Evolutionary conservation across 805 yeast genomes (phyloP), one percentile per base, ranked within the genome.

Genomic region (Candida montana): DNA sequence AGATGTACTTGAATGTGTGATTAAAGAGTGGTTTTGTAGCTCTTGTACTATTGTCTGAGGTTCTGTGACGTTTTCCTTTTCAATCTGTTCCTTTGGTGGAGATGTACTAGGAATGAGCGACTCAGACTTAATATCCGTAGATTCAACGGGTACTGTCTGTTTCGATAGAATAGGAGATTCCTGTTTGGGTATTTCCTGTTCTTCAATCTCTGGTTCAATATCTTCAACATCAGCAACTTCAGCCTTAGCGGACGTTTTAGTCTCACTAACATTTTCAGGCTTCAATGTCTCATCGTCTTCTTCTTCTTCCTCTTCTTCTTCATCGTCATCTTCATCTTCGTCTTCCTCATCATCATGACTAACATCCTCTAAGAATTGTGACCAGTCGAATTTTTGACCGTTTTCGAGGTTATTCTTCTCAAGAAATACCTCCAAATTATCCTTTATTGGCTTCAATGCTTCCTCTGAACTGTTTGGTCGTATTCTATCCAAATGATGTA

Each of bases 381-480:
- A 40, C 16, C 51, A 30, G 33, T 66, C 68, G 47, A 74, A 68
- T 20, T 53, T 61, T 18, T 58, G 62, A 6, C 71, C 75, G 48
- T 71, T 71, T 46, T 69, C 74, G 5, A 79, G 53, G 50, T 75
- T 81, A 49, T 77, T 76, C 46, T 65, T 64, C 42, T 70, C 74
- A 37, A 80, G 49, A 52, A 79, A 79, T 2, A 61, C 62, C 60
- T 54, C 62, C 41, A 65, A 60, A 35, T 58, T 68, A 52, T 62
- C 68, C 47, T 66, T 71, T 20, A 60, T 64, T 48, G 51, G 66
- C 43, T 56, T 56, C 40, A 47, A 65, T 53, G 67, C 37, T 51
- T 67, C 45, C 53, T 67, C 44, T 69, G 68, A 49, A 55, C 64
- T 36, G 65, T 78, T 49, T 5, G 59, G 52, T 35, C 67, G 42